Evolutionary conservation across 345 rosid genomes (phyloP).

Genomic region (Heritiera fomes): DNA sequence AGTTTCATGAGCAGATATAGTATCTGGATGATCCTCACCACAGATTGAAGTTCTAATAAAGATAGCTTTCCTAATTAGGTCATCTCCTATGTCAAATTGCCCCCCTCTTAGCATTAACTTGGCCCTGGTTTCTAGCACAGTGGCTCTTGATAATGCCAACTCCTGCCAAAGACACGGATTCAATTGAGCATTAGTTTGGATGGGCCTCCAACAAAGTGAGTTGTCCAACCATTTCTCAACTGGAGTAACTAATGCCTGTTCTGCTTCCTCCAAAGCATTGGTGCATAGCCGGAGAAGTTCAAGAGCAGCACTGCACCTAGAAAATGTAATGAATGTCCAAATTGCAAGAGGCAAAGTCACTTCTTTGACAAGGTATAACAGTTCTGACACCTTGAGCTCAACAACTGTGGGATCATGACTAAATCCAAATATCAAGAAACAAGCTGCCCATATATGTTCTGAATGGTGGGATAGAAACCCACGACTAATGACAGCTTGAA

Average conservation of each 20-base stretch:
- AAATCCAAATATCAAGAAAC: slow-evolving; percentile 77
- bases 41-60: slow-evolving; percentile 82
- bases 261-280: slow-evolving; percentile 79
- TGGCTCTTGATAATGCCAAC: slow-evolving; percentile 80
- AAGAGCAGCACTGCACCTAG: slow-evolving; percentile 74
- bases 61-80: slow-evolving; percentile 79
- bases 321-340: slow-evolving; percentile 68
- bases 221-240: slow-evolving; percentile 84
- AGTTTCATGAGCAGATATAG: slow-evolving; percentile 75
- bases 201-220: slow-evolving; percentile 88
- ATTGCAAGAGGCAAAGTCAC: slow-evolving; percentile 76
- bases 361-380: slow-evolving; percentile 58
- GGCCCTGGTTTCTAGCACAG: slow-evolving; percentile 88
- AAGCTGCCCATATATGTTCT: slow-evolving; percentile 84
- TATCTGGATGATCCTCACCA: slow-evolving; percentile 87
- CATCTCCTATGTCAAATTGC: slow-evolving; percentile 80
- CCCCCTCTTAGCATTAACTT: slow-evolving; percentile 91
- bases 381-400: slow-evolving; percentile 68
- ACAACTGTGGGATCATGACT: slow-evolving; percentile 60
- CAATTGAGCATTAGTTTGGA: slow-evolving; percentile 84
- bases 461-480: slow-evolving; percentile 55
- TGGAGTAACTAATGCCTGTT: slow-evolving; percentile 79
- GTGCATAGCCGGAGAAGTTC: slow-evolving; percentile 91
- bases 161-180: slow-evolving; percentile 96
- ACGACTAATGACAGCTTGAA: slow-evolving; percentile 66